Evolutionary conservation across 208 protist species (phyloP).

Genomic region (Leishmania mexicana): DNA sequence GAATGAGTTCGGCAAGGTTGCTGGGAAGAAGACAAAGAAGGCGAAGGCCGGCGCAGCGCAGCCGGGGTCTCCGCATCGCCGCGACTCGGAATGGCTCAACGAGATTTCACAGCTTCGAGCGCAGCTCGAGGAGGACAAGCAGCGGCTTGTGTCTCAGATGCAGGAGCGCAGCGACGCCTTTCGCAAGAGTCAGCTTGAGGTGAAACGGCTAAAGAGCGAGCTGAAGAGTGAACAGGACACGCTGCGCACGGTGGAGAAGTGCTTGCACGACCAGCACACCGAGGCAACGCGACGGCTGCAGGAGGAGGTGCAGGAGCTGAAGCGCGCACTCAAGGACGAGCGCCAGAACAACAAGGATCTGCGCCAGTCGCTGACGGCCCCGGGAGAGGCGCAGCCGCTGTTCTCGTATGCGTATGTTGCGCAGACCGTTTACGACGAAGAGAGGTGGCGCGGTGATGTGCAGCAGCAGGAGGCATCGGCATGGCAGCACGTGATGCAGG

Average conservation of each 20-base stretch:
- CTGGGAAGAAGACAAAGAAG: constrained; percentile 7
- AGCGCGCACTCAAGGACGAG: constrained; percentile 21
- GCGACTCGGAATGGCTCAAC: not conserved
- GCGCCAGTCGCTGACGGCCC: constrained; percentile 6
- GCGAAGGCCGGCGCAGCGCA: constrained; percentile 8
- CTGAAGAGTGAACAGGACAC: constrained; percentile 25
- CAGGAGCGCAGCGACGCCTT: constrained; percentile 29
- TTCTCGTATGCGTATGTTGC: constrained; percentile 1
- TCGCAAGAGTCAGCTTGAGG: constrained; percentile 29
- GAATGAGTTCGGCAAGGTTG: not conserved
- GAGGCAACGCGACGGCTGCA: constrained; percentile 30
- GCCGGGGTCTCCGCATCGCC: not conserved
- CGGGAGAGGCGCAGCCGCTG: constrained; percentile 11
- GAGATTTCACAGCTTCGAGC: not conserved
- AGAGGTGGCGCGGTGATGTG: not conserved
- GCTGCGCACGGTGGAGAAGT: constrained; percentile 22
- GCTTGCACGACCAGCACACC: constrained; percentile 24
- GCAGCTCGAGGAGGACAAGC: constrained; percentile 15
- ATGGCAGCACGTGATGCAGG: not conserved
- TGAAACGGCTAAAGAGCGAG: constrained; percentile 26
- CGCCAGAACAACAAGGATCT: constrained; percentile 22
- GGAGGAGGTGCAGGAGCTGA: constrained; percentile 27
- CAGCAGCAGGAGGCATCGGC: constrained; percentile 4
- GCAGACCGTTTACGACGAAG: not conserved
- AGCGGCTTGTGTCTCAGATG: constrained; percentile 13